phyloP scores from a whole-genome alignment of 345 rosid species.

The Dipteronia dyeriana region DNA sequence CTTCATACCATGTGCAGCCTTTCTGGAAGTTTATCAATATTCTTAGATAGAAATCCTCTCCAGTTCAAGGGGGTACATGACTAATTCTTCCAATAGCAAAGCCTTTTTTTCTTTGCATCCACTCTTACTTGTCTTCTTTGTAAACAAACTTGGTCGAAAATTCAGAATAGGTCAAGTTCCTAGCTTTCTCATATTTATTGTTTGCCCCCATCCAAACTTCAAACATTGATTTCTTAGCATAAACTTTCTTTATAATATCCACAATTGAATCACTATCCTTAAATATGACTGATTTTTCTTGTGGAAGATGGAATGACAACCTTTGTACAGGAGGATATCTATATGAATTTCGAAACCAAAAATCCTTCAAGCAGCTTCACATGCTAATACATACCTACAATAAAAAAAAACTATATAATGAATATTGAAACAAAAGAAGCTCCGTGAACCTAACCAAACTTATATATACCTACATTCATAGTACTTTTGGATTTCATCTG shows the following conservation, averaged over 20 bases:
- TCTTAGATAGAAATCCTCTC: slow-evolving; percentile 9
- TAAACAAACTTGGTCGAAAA: background rate
- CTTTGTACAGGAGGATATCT: background rate
- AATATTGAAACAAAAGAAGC: too few relatives aligned
- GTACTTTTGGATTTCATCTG: background rate
- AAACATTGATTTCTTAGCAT: background rate
- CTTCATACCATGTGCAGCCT: background rate
- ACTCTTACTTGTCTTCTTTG: background rate
- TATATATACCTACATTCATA: background rate
- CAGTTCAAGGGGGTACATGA: background rate
- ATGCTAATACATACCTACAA: too few relatives aligned
- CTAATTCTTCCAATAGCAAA: slow-evolving; percentile 10
- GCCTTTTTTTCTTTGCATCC: background rate
- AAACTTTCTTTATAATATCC: too few relatives aligned
- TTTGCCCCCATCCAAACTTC: background rate
- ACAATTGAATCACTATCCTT: background rate
- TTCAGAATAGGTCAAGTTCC: background rate
- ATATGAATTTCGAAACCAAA: too few relatives aligned
- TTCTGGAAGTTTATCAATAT: background rate
- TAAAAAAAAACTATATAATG: too few relatives aligned
- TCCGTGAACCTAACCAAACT: too few relatives aligned
- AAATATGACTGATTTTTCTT: background rate
- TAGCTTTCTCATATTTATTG: background rate
- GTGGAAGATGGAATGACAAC: background rate
- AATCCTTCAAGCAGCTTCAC: background rate